phyloP scores from a whole-genome alignment of 192 early-diverging fungal species.

The Irineochytrium annulatum region DNA sequence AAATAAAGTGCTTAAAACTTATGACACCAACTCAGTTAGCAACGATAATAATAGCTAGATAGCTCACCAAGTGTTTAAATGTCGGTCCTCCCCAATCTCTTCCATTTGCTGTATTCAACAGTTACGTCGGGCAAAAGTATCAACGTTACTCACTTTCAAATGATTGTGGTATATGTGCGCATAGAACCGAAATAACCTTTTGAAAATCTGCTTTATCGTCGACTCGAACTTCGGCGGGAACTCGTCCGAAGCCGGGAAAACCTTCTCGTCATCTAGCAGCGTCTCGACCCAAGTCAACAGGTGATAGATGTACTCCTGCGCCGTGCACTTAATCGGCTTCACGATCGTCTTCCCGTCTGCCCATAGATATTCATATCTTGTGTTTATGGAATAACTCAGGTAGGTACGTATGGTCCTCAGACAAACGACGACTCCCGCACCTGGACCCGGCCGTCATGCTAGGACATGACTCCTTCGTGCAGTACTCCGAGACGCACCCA shows the following conservation, averaged over 20 bases:
- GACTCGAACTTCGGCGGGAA: constrained; percentile 73
- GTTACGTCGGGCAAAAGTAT: neutral
- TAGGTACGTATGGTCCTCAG: too few relatives aligned
- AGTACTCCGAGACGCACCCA: constrained; percentile 62
- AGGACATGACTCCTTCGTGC: constrained; percentile 83
- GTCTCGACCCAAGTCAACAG: constrained; percentile 75
- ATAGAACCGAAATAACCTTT: constrained; percentile 86
- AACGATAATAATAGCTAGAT: too few relatives aligned
- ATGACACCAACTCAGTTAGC: too few relatives aligned
- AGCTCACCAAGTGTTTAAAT: constrained; percentile 37
- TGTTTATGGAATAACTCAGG: neutral
- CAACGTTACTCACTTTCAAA: constrained; percentile 63
- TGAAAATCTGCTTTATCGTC: constrained; percentile 65
- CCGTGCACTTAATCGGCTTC: constrained; percentile 82
- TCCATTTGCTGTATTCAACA: constrained; percentile 27
- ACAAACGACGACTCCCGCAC: constrained; percentile 50
- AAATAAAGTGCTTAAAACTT: constrained; percentile 91
- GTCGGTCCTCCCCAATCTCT: constrained; percentile 35
- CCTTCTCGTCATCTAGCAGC: constrained; percentile 78
- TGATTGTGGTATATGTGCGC: constrained; percentile 92
- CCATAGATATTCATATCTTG: constrained; percentile 40
- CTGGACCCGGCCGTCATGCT: constrained; percentile 83
- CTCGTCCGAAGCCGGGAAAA: constrained; percentile 77
- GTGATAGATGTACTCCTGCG: constrained; percentile 84
- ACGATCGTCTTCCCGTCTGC: constrained; percentile 51